A percentile compares a stretch with the other conserved stretches of the same genome.
Conservation (phyloP, 2,329 filamentous ascomycete genomes). For the Trichophyton benhamiae region DNA sequence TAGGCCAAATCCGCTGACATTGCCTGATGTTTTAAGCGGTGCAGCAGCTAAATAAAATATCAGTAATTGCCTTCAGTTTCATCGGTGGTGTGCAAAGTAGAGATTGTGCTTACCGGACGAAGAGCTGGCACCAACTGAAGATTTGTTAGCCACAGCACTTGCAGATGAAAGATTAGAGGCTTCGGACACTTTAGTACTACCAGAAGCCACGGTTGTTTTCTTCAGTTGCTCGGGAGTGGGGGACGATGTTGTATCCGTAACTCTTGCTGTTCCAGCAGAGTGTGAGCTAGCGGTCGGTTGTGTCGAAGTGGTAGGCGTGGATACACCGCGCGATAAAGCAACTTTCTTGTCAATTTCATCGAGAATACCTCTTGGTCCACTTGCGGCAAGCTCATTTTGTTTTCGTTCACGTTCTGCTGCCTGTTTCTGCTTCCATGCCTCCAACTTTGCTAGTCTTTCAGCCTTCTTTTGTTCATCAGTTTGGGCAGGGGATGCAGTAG, state of each 20-base stretch:
- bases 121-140: conserved; percentile 30
- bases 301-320: conserved; percentile 19
- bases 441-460: conserved; percentile 66
- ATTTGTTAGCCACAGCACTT: conserved; percentile 34
- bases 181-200: conserved; percentile 34
- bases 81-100: background rate
- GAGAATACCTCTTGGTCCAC: conserved; percentile 54
- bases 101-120: conserved; percentile 26
- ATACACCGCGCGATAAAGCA: conserved; percentile 20
- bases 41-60: conserved; percentile 29
- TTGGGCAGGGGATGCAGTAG: conserved; percentile 36
- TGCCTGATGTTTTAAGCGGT: conserved; percentile 53
- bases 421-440: conserved; percentile 87
- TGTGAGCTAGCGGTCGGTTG: conserved; percentile 65
- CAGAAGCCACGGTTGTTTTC: conserved; percentile 42
- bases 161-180: conserved; percentile 26
- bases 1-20: conserved; percentile 75
- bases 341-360: conserved; percentile 63
- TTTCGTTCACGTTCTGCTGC: conserved; percentile 60
- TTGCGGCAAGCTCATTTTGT: conserved; percentile 52
- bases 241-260: conserved; percentile 55
- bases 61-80: background rate
- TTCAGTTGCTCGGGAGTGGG: conserved; percentile 44
- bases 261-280: conserved; percentile 75
- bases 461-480: conserved; percentile 65